A percentile compares a stretch with the other conserved stretches of the same genome.
Conservation (phyloP, 148 eudicot genomes). For the Rhododendron simsii region DNA sequence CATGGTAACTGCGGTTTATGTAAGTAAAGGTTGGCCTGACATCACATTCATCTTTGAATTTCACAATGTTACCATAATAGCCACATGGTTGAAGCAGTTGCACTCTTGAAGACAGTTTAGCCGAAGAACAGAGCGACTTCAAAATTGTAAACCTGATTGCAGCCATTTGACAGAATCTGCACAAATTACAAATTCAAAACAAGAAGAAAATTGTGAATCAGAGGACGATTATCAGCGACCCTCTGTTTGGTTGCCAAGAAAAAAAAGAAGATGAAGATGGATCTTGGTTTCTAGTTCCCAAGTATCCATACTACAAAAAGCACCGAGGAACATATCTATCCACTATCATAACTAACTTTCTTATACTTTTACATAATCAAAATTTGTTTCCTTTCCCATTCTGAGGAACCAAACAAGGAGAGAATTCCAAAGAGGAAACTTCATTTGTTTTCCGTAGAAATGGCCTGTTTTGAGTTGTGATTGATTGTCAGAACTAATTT, state of each 20-base stretch:
- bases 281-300: not conserved
- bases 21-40: constrained; percentile 28
- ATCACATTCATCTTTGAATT: constrained; percentile 8
- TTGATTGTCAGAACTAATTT: not conserved
- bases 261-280: not conserved
- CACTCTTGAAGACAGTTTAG: constrained; percentile 14
- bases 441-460: not conserved
- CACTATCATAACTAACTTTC: not conserved
- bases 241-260: not conserved
- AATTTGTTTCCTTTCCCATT: not conserved
- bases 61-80: not conserved
- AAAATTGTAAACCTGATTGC: constrained; percentile 15
- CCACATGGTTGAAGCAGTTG: constrained; percentile 1
- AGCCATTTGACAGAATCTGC: not conserved
- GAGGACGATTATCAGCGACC: not conserved
- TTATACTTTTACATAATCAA: not conserved
- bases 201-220: not conserved
- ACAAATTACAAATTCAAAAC: not conserved
- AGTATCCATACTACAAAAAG: not conserved
- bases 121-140: constrained; percentile 30
- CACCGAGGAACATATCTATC: not conserved
- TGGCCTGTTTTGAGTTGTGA: not conserved
- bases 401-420: constrained; percentile 4
- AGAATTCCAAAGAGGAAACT: not conserved
- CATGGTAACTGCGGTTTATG: constrained; percentile 26